Percentiles rank a stretch among this genome's conserved stretches.
These are phyloP conservation scores for Anthracocystis walkeri DNA, from an alignment of 1,284 basidiomycete genomes.

Conservation along the genomic window DNA sequence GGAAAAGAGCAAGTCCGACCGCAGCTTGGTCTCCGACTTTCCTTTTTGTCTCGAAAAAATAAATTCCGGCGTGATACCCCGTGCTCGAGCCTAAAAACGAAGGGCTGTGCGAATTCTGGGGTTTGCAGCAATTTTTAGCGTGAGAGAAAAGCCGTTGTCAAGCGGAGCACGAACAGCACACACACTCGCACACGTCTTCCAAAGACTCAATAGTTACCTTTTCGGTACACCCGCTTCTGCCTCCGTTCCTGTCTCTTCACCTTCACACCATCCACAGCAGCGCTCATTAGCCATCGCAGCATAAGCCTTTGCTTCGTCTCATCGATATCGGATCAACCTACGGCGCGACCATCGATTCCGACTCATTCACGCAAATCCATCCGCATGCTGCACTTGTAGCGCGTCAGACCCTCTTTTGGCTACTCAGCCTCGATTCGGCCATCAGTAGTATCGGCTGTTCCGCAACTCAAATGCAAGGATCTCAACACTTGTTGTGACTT, in stretches of 20 bases:
- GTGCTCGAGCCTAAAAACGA: neutral
- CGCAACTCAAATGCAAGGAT: neutral
- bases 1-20: no score
- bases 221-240: constrained; percentile 1
- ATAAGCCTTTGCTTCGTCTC: neutral
- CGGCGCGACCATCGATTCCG: neutral
- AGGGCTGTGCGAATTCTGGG: neutral
- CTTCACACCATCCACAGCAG: neutral
- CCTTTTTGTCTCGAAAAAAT: no score
- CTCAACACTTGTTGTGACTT: neutral
- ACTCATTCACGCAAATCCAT: constrained; percentile 4
- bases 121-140: neutral
- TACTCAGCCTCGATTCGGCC: neutral
- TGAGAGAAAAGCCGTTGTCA: constrained; percentile 2
- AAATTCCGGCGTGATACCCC: no score
- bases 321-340: neutral
- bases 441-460: neutral
- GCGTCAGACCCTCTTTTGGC: neutral
- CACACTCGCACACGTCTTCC: no score
- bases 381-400: constrained; percentile 1
- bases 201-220: no score
- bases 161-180: neutral
- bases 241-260: neutral
- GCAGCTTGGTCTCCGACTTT: no score
- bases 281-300: no score